Percentiles rank a stretch among this genome's conserved stretches.
Evolutionary conservation across 2,329 filamentous ascomycete genomes (phyloP).

Genomic region (Aspergillus novoparasiticus): DNA sequence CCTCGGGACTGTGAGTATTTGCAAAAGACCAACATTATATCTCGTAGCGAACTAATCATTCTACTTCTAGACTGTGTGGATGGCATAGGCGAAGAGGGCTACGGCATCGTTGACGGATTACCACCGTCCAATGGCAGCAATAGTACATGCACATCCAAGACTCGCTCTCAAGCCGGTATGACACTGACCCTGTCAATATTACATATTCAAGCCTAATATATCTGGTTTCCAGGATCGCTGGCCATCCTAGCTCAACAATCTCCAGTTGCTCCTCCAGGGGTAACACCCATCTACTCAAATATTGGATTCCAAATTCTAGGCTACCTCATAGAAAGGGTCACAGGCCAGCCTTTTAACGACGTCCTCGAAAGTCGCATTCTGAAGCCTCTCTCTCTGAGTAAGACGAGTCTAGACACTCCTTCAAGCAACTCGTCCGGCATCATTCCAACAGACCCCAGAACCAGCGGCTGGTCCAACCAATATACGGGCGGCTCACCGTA

Average conservation of each 20-base stretch:
- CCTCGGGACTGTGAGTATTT: constrained; percentile 21
- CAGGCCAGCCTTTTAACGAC: background rate
- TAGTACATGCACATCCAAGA: background rate
- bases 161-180: background rate
- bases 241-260: background rate
- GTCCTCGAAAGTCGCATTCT: background rate
- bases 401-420: background rate
- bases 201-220: background rate
- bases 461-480: constrained; percentile 4
- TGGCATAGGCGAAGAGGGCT: background rate
- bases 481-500: background rate
- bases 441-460: constrained; percentile 1
- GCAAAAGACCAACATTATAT: too few relatives aligned
- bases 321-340: background rate
- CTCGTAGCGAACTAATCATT: background rate
- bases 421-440: background rate
- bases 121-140: background rate
- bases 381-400: background rate
- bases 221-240: background rate
- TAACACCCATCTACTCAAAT: constrained; percentile 4
- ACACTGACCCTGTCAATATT: background rate
- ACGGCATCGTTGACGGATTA: background rate
- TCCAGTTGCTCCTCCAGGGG: background rate
- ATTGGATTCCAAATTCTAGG: background rate
- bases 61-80: background rate